Percentiles rank a stretch among this genome's conserved stretches.
Evolutionary conservation across 768 basidiomycete genomes (phyloP).

Genomic region (Gymnopilus dilepis): DNA sequence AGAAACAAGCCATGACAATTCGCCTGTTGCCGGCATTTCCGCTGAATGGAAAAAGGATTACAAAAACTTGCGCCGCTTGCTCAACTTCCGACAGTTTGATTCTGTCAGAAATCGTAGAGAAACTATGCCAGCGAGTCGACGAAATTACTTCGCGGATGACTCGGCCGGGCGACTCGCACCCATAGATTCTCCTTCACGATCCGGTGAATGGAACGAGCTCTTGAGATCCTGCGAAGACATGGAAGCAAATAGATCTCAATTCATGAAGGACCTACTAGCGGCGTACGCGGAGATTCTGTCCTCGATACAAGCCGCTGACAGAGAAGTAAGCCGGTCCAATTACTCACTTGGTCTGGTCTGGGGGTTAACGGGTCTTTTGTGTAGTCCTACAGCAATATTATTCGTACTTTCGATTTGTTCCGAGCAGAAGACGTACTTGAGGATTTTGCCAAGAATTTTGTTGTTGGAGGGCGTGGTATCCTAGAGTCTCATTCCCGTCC

Average conservation of each 20-base stretch:
- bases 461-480: background rate
- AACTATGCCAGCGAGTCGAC: background rate
- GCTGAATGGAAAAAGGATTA: slow-evolving; percentile 26
- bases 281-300: slow-evolving; percentile 18
- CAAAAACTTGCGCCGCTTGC: slow-evolving; percentile 20
- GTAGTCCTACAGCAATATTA: slow-evolving; percentile 21
- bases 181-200: background rate
- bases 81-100: slow-evolving; percentile 19
- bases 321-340: slow-evolving; percentile 15
- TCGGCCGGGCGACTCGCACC: background rate
- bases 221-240: slow-evolving; percentile 21
- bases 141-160: slow-evolving; percentile 3
- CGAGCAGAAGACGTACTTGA: slow-evolving; percentile 22
- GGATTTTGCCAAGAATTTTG: slow-evolving; percentile 16
- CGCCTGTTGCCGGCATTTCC: slow-evolving; percentile 15
- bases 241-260: slow-evolving; percentile 18
- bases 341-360: background rate
- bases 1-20: background rate
- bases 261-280: slow-evolving; percentile 20
- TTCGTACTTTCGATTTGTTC: slow-evolving; percentile 19
- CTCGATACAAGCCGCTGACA: slow-evolving; percentile 16
- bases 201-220: slow-evolving; percentile 19
- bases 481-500: background rate
- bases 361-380: background rate
- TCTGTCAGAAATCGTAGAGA: slow-evolving; percentile 3